Percentiles rank a stretch among this genome's conserved stretches.
These are phyloP conservation scores for Aureobasidium uvarum DNA, from an alignment of 2,329 filamentous ascomycete genomes.

Conservation along the genomic window DNA sequence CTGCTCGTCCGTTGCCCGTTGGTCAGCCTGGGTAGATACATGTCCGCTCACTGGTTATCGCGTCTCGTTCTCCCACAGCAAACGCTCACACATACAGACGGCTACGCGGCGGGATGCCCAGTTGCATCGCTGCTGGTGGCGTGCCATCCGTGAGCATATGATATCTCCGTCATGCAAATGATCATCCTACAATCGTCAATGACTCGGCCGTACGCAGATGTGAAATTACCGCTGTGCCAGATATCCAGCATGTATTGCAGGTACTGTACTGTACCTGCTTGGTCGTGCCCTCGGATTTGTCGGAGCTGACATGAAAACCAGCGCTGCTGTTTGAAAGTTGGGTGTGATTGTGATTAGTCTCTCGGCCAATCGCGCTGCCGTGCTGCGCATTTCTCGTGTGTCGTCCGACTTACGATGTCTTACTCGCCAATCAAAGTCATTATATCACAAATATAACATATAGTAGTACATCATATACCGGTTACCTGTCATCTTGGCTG, in stretches of 20 bases:
- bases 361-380: slow-evolving; percentile 6
- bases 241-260: neutral
- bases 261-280: slow-evolving; percentile 16
- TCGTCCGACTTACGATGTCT: slow-evolving; percentile 8
- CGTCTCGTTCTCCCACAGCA: slow-evolving; percentile 20
- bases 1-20: slow-evolving; percentile 24
- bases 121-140: slow-evolving; percentile 12
- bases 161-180: slow-evolving; percentile 15
- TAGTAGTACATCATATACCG: slow-evolving; percentile 21
- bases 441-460: slow-evolving; percentile 17
- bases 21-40: slow-evolving; percentile 18
- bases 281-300: slow-evolving; percentile 1
- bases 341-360: slow-evolving; percentile 22
- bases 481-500: slow-evolving; percentile 18
- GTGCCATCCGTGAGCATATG: slow-evolving; percentile 8
- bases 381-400: neutral
- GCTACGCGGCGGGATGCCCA: slow-evolving; percentile 16
- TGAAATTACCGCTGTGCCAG: slow-evolving; percentile 15
- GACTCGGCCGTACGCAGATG: slow-evolving; percentile 20
- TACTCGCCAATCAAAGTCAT: slow-evolving; percentile 1
- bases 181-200: slow-evolving; percentile 21
- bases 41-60: slow-evolving; percentile 24
- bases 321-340: slow-evolving; percentile 1
- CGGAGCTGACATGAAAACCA: slow-evolving; percentile 1
- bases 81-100: slow-evolving; percentile 22